These are phyloP conservation scores for Barnettozyma populi DNA, from an alignment of 805 yeast species.

Conservation along the genomic window DNA sequence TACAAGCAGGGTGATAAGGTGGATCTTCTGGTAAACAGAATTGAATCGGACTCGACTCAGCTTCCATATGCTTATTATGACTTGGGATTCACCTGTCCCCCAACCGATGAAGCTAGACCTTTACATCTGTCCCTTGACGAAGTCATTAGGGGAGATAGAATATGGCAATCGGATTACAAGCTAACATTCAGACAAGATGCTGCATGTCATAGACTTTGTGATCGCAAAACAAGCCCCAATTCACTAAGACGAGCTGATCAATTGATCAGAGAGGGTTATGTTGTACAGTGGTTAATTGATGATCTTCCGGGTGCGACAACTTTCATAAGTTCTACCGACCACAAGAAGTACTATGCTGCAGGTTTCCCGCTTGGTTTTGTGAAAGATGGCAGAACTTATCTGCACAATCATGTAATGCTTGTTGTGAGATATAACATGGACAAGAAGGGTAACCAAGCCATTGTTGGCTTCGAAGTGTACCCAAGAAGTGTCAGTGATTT, in stretches of 20 bases:
- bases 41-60: constrained; percentile 72
- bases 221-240: constrained; percentile 46
- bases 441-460: constrained; percentile 42
- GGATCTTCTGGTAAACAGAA: constrained; percentile 67
- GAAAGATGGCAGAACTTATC: constrained; percentile 50
- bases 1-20: constrained; percentile 53
- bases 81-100: constrained; percentile 77
- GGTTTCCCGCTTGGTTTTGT: constrained; percentile 83
- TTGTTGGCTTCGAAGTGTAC: constrained; percentile 87
- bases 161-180: constrained; percentile 69
- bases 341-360: constrained; percentile 69
- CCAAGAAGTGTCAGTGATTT: constrained; percentile 70
- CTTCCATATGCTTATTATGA: constrained; percentile 74
- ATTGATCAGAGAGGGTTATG: constrained; percentile 63
- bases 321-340: constrained; percentile 51
- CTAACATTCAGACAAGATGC: constrained; percentile 59
- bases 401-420: constrained; percentile 78
- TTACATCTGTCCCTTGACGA: constrained; percentile 69
- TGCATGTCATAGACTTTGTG: constrained; percentile 65
- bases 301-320: constrained; percentile 87
- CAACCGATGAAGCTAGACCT: constrained; percentile 47
- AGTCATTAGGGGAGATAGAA: constrained; percentile 73
- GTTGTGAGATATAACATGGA: constrained; percentile 67
- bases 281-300: constrained; percentile 80
- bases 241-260: constrained; percentile 53